These are phyloP conservation scores for Nakataea oryzae DNA, from an alignment of 2,329 filamentous ascomycete genomes.

Conservation along the genomic window DNA sequence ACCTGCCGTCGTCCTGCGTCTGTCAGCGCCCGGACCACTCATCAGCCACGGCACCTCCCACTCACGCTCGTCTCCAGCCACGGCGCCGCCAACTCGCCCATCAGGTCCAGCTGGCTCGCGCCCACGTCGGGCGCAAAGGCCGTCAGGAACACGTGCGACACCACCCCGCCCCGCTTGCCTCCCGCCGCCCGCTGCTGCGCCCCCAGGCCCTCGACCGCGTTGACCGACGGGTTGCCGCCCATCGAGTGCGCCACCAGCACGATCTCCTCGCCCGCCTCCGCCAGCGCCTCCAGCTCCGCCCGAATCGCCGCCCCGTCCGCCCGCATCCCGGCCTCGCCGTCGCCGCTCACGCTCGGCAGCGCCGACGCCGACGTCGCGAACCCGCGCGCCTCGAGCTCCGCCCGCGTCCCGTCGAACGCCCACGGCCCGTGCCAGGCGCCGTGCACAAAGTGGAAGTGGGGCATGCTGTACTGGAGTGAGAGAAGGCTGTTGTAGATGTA, in stretches of 20 bases:
- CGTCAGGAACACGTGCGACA: neutral
- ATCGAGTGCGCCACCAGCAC: constrained; percentile 8
- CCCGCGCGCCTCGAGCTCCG: constrained; percentile 18
- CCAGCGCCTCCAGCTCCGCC: neutral
- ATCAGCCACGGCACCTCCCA: too few relatives aligned
- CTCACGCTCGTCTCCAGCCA: too few relatives aligned
- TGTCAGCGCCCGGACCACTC: too few relatives aligned
- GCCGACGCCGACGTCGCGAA: constrained; percentile 18
- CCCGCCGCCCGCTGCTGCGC: neutral
- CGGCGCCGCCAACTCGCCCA: too few relatives aligned
- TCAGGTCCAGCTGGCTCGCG: neutral
- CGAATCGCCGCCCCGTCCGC: constrained; percentile 4
- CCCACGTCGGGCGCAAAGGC: neutral
- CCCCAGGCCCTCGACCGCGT: neutral
- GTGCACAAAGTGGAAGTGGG: neutral
- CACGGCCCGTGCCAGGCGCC: constrained; percentile 26
- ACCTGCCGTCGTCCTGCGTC: too few relatives aligned
- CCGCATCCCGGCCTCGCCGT: constrained; percentile 11
- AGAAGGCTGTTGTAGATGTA: too few relatives aligned
- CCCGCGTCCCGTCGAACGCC: constrained; percentile 18
- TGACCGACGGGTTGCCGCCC: neutral
- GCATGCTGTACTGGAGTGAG: too few relatives aligned
- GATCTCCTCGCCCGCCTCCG: constrained; percentile 5
- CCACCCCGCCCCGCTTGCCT: neutral
- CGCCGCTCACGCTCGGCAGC: constrained; percentile 21